Base-by-base conservation (phyloP, 192 early-diverging fungal species). In the Linnemannia zychae region DNA sequence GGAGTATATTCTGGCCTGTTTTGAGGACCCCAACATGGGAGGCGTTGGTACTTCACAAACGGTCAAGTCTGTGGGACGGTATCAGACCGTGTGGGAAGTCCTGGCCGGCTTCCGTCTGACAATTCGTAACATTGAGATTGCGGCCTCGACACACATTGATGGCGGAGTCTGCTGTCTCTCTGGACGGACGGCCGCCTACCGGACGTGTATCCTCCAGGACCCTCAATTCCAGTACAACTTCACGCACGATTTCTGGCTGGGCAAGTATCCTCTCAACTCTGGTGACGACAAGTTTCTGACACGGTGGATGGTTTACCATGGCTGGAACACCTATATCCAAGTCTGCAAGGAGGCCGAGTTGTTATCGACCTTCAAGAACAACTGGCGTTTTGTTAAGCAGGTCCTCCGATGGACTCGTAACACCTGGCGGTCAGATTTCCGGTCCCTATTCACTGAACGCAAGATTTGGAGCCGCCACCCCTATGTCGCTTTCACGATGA, bases 231-330 rank as follows among this genome's bases (percentile, higher is more conserved):
- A 95, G 71, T 92, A 93, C 86, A 79, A 88, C 22, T 95, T 95
- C 74, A 93, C 92, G 22, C 91, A 95, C 76, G 94, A 95, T 75
- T 91, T 92, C 50, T 95, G 94, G 94, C 77, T 88, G 20, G 90
- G 91, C 31, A 94, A 92, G 74, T 95, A 93, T 71, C 94, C 93
- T 11, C 90, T 94, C 63, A 93, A 95, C 75, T 92, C 91, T 0
- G 94, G 94, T 37, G 94, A 95, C 81, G 94, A 95, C 82, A 95
- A 95, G 74, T 95, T 94, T 75, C 75, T 95, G 80, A 95, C 94
- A 1, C 90, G 94, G 13, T 95, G 94, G 94, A 90, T 94, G 88
- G 90, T 93, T 28, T 94, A 89, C 5, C 92, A 94, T 75, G 88
- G 89, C 33, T 95, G 94, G 94, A 90, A 89, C 71, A 94, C 94